Evolutionary conservation across 2,329 filamentous ascomycete genomes (phyloP).

Genomic region (Sporothrix humicola): DNA sequence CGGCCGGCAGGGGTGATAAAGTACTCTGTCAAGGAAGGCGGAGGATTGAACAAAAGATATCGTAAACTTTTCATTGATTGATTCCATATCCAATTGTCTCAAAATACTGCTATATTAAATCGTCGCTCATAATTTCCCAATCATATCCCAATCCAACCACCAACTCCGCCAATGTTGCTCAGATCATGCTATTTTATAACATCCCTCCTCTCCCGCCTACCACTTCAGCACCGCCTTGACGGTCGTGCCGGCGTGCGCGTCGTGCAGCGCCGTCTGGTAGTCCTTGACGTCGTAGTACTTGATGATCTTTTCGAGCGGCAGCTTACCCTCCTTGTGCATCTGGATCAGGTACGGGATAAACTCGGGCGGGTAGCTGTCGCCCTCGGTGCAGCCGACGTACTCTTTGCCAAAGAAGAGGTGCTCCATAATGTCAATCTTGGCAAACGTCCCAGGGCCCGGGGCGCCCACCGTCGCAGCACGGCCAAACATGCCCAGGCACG

Average conservation of each 20-base stretch:
- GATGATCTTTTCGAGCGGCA: slow-evolving; percentile 46
- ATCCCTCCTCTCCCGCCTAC: too few relatives aligned
- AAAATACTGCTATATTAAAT: too few relatives aligned
- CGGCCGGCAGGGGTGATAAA: too few relatives aligned
- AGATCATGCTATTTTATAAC: too few relatives aligned
- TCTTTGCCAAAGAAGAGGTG: slow-evolving; percentile 42
- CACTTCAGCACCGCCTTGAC: slow-evolving; percentile 13
- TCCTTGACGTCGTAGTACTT: slow-evolving; percentile 44
- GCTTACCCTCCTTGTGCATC: slow-evolving; percentile 44
- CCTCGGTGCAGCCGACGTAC: slow-evolving; percentile 43
- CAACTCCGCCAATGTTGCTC: too few relatives aligned
- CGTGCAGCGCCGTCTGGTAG: slow-evolving; percentile 42
- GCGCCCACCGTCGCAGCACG: slow-evolving; percentile 42
- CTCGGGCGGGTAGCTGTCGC: slow-evolving; percentile 40
- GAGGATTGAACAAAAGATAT: too few relatives aligned
- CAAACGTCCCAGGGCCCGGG: slow-evolving; percentile 35
- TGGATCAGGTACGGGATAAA: slow-evolving; percentile 46
- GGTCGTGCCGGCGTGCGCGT: slow-evolving; percentile 27
- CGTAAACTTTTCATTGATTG: too few relatives aligned
- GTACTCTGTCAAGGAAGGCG: too few relatives aligned
- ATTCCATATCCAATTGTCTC: too few relatives aligned
- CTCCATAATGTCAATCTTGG: slow-evolving; percentile 41
- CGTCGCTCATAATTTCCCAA: too few relatives aligned
- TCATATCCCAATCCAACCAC: too few relatives aligned
- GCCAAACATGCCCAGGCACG: slow-evolving; percentile 47